Conservation (phyloP, 2,329 filamentous ascomycete genomes). For the Aspergillus neotritici region DNA sequence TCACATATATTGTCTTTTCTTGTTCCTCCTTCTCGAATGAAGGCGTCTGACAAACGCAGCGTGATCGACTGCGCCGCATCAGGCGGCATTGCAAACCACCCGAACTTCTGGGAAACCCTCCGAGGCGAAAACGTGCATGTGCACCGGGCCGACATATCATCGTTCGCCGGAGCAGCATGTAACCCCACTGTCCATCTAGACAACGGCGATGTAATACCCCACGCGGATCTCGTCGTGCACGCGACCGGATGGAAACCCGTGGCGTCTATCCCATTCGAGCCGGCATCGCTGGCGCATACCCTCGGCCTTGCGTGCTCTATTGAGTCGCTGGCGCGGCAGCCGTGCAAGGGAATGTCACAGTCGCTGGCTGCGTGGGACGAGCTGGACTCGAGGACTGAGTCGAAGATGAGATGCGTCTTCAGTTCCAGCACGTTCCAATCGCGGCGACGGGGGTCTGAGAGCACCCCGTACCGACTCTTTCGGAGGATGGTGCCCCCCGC, state of each 20-base stretch:
- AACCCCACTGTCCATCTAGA: slow-evolving; percentile 3
- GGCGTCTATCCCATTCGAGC: slow-evolving; percentile 16
- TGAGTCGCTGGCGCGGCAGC: not conserved
- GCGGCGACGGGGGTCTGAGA: not conserved
- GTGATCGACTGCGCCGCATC: slow-evolving; percentile 16
- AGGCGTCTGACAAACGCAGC: slow-evolving; percentile 5
- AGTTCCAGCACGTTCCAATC: slow-evolving; percentile 3
- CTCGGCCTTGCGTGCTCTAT: slow-evolving; percentile 14
- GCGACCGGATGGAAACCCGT: slow-evolving; percentile 21
- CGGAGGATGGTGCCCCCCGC: slow-evolving; percentile 19
- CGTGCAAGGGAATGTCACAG: not conserved
- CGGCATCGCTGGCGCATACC: slow-evolving; percentile 6
- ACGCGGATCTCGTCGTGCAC: slow-evolving; percentile 15
- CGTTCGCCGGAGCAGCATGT: not conserved
- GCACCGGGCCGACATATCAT: slow-evolving; percentile 15
- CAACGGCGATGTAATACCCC: slow-evolving; percentile 6
- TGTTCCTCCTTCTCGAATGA: no score
- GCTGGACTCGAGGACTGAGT: slow-evolving; percentile 4
- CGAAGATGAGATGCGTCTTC: slow-evolving; percentile 6
- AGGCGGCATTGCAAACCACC: slow-evolving; percentile 22
- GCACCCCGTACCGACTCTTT: slow-evolving; percentile 17
- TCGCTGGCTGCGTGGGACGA: slow-evolving; percentile 5
- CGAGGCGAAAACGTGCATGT: slow-evolving; percentile 15
- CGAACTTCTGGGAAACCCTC: slow-evolving; percentile 20
- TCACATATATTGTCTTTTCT: no score